Percentiles rank a stretch among this genome's conserved stretches.
phyloP scores from a whole-genome alignment of 2,329 filamentous ascomycete species.

The Trichoderma polysporum region DNA sequence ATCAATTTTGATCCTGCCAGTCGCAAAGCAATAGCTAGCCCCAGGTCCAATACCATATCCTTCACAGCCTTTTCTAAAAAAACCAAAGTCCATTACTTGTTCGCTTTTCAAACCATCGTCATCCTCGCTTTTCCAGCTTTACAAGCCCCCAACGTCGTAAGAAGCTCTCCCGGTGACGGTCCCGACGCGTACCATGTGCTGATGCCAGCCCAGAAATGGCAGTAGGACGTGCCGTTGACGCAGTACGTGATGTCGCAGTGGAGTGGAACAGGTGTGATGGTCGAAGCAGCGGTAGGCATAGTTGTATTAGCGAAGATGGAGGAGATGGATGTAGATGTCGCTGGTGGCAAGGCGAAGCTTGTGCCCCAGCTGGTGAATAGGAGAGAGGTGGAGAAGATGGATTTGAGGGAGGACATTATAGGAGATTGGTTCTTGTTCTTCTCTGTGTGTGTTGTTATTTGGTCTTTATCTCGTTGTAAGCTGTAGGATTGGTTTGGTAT shows the following conservation, averaged over 20 bases:
- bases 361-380: background rate
- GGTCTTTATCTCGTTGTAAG: background rate
- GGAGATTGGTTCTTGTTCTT: background rate
- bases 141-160: slow-evolving; percentile 31
- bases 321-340: background rate
- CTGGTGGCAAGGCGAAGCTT: background rate
- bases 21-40: background rate
- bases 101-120: background rate
- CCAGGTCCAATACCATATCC: background rate
- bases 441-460: background rate
- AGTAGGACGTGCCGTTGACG: slow-evolving; percentile 37
- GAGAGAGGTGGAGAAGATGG: slow-evolving; percentile 9
- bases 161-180: slow-evolving; percentile 39
- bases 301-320: background rate
- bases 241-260: slow-evolving; percentile 40
- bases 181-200: slow-evolving; percentile 38
- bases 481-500: background rate
- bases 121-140: slow-evolving; percentile 12
- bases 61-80: background rate
- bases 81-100: background rate
- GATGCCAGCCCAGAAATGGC: slow-evolving; percentile 41
- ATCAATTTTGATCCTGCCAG: background rate
- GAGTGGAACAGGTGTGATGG: slow-evolving; percentile 7
- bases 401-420: background rate
- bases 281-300: background rate